Conservation (phyloP, 345 rosid species). For the Isatis tinctoria region DNA sequence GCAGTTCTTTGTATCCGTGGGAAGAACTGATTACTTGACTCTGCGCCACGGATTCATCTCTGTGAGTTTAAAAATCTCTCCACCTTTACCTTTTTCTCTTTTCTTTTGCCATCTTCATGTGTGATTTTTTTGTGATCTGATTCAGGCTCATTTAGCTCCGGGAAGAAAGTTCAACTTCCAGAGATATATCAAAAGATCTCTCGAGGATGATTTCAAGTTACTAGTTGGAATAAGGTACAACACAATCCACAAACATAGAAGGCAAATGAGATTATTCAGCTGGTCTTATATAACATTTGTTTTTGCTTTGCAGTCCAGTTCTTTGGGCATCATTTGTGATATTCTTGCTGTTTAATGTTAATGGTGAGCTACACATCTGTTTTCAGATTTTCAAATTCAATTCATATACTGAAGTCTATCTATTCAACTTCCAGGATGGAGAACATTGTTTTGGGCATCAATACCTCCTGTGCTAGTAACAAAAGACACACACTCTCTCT, state of each 20-base stretch:
- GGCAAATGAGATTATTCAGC: background rate
- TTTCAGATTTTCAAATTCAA: background rate
- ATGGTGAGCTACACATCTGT: conserved; percentile 39
- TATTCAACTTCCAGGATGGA: conserved; percentile 57
- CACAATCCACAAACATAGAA: background rate
- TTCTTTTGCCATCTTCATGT: background rate
- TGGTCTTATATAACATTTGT: background rate
- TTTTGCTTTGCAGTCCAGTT: conserved; percentile 53
- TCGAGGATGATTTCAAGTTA: conserved; percentile 87
- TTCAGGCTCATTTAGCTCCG: conserved; percentile 87
- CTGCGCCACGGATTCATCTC: conserved; percentile 84
- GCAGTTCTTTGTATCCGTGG: conserved; percentile 84
- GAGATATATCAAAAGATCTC: conserved; percentile 78
- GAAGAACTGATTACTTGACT: conserved; percentile 76
- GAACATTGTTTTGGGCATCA: conserved; percentile 82
- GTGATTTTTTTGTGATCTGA: background rate
- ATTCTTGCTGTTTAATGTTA: conserved; percentile 81
- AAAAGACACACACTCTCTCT: background rate
- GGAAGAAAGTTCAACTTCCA: conserved; percentile 89
- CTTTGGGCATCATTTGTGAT: conserved; percentile 86
- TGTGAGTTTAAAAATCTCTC: conserved; percentile 38
- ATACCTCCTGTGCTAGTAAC: conserved; percentile 77
- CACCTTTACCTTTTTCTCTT: background rate
- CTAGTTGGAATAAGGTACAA: conserved; percentile 79
- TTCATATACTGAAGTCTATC: background rate